These are phyloP conservation scores for Pestalotiopsis sp. DNA, from an alignment of 2,329 filamentous ascomycete species.

Conservation along the genomic window DNA sequence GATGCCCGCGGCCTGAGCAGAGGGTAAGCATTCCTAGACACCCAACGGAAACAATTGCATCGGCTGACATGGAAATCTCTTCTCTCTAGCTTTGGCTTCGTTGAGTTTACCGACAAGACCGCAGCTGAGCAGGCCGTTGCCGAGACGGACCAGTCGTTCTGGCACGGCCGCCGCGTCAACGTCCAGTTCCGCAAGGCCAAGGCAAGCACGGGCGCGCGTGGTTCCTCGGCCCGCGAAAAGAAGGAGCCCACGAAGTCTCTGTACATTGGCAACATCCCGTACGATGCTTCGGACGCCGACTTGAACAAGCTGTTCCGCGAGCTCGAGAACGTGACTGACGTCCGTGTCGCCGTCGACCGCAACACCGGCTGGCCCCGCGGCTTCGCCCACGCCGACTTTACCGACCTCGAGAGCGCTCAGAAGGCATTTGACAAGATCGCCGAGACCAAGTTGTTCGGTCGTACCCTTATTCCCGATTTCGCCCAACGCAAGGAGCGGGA, in stretches of 20 bases:
- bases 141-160: constrained; percentile 32
- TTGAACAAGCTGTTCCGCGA: constrained; percentile 76
- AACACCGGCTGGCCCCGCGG: constrained; percentile 79
- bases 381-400: constrained; percentile 84
- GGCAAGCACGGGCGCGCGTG: not conserved
- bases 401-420: constrained; percentile 66
- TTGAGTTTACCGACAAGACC: constrained; percentile 22
- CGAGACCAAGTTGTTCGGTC: constrained; percentile 64
- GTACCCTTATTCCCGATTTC: constrained; percentile 69
- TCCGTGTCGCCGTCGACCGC: constrained; percentile 82
- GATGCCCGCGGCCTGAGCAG: constrained; percentile 32
- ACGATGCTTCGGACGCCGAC: constrained; percentile 82
- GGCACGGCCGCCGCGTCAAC: constrained; percentile 35
- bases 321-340: constrained; percentile 70
- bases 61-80: not conserved
- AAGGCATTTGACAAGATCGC: constrained; percentile 59
- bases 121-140: constrained; percentile 24
- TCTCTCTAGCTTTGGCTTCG: constrained; percentile 30
- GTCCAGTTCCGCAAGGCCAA: constrained; percentile 22
- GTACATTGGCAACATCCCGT: constrained; percentile 85
- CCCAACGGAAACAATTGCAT: not conserved
- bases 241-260: constrained; percentile 63
- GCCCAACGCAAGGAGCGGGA: constrained; percentile 31
- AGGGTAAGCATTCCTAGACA: constrained; percentile 28
- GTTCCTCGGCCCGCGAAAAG: not conserved